Evolutionary conservation across 78 protist species (phyloP).

Genomic region (Chrysochromulina tobinii): DNA sequence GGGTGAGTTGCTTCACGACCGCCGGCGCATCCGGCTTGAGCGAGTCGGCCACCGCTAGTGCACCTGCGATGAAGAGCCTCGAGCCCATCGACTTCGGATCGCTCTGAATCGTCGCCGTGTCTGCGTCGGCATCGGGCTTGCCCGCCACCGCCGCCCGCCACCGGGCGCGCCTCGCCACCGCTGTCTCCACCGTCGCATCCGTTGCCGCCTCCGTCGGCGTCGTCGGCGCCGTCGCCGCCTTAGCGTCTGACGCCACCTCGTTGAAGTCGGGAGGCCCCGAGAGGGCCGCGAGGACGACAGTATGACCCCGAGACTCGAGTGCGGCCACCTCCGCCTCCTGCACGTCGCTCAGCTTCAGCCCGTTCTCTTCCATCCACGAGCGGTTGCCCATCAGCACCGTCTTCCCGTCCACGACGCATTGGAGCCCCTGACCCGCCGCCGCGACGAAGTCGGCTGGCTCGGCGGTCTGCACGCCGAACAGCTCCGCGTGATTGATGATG

Average conservation of each 20-base stretch:
- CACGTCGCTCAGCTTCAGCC: background rate
- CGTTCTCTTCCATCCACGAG: background rate
- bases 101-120: too few relatives aligned
- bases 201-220: too few relatives aligned
- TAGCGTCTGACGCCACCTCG: too few relatives aligned
- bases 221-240: too few relatives aligned
- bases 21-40: constrained; percentile 68
- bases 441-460: background rate
- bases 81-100: too few relatives aligned
- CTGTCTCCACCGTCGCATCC: too few relatives aligned
- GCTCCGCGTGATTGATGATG: constrained; percentile 55
- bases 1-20: constrained; percentile 49
- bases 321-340: background rate
- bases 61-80: constrained; percentile 36
- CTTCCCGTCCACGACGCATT: background rate
- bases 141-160: too few relatives aligned
- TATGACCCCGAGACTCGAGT: constrained; percentile 56
- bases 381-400: constrained; percentile 39
- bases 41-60: constrained; percentile 48
- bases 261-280: constrained; percentile 17
- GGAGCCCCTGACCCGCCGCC: background rate
- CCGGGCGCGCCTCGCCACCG: too few relatives aligned
- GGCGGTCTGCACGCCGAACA: too few relatives aligned
- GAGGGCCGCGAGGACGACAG: constrained; percentile 57
- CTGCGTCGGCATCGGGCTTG: too few relatives aligned